Percentiles rank a stretch among this genome's conserved stretches.
phyloP scores from a whole-genome alignment of 202 grass and related monocot species.

The Carex arenaria region DNA sequence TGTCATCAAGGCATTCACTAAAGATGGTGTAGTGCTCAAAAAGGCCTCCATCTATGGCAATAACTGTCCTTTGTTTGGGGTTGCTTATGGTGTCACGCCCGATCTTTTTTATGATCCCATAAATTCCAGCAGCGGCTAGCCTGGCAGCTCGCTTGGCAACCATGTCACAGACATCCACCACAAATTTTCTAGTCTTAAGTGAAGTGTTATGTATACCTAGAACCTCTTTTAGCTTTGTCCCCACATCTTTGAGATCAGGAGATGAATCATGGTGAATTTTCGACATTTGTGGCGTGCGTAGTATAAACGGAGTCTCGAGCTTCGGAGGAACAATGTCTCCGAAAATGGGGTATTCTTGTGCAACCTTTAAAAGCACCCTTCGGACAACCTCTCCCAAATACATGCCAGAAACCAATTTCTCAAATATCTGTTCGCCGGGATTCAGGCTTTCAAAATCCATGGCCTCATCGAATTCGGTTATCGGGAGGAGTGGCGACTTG shows the following conservation, averaged over 20 bases:
- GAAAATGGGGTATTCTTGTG: conserved; percentile 37
- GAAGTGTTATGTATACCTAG: conserved; percentile 44
- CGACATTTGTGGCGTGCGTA: conserved; percentile 51
- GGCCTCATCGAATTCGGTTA: conserved; percentile 66
- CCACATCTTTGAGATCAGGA: conserved; percentile 47
- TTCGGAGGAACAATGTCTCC: conserved; percentile 35
- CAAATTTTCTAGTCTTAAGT: conserved; percentile 56
- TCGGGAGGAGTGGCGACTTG: conserved; percentile 50
- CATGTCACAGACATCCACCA: conserved; percentile 62
- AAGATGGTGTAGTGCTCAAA: conserved; percentile 59
- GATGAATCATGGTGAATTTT: conserved; percentile 64
- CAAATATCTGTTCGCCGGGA: conserved; percentile 78
- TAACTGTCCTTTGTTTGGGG: conserved; percentile 26
- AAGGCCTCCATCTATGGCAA: conserved; percentile 76
- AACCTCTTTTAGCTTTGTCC: conserved; percentile 38
- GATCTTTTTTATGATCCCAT: conserved; percentile 66
- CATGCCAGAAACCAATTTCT: conserved; percentile 84
- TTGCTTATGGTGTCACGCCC: conserved; percentile 13
- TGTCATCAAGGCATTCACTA: conserved; percentile 45
- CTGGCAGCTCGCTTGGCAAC: conserved; percentile 56
- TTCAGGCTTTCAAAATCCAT: conserved; percentile 84
- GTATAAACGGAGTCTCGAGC: conserved; percentile 46
- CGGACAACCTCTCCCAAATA: conserved; percentile 79
- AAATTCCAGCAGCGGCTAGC: conserved; percentile 68
- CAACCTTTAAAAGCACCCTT: conserved; percentile 64